Conservation (phyloP, 176 grass and related monocot species). For the Oryza punctata region DNA sequence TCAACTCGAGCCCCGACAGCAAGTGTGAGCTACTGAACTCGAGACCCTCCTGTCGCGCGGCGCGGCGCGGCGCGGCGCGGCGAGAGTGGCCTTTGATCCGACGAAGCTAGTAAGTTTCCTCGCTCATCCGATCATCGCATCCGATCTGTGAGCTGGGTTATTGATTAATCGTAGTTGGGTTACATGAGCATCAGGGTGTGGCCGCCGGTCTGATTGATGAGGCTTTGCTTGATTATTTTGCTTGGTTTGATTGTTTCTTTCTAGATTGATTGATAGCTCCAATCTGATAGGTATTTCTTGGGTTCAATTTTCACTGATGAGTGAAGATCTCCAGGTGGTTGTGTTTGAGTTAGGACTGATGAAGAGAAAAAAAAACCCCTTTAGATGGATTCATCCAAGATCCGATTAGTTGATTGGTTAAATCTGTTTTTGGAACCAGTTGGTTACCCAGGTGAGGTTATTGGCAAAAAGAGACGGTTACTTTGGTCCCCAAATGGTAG, state of each 20-base stretch:
- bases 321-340: constrained; percentile 11
- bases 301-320: not conserved
- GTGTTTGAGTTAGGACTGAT: not conserved
- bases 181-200: not conserved
- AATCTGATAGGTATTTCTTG: not conserved
- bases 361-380: not conserved
- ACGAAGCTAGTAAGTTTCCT: constrained; percentile 28
- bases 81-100: constrained; percentile 32
- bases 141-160: not conserved
- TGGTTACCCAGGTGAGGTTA: not conserved
- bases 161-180: constrained; percentile 3
- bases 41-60: constrained; percentile 35
- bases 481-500: constrained; percentile 6
- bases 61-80: constrained; percentile 13
- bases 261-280: not conserved
- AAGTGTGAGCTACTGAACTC: constrained; percentile 43
- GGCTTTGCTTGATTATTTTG: not conserved
- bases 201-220: not conserved
- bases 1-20: not conserved
- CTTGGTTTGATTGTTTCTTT: not conserved
- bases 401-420: not conserved
- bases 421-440: not conserved
- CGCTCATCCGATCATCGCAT: not conserved
- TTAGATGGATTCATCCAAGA: constrained; percentile 22
- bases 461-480: not conserved